phyloP scores from a whole-genome alignment of 2,329 filamentous ascomycete species.

The Botrytis paeoniae region DNA sequence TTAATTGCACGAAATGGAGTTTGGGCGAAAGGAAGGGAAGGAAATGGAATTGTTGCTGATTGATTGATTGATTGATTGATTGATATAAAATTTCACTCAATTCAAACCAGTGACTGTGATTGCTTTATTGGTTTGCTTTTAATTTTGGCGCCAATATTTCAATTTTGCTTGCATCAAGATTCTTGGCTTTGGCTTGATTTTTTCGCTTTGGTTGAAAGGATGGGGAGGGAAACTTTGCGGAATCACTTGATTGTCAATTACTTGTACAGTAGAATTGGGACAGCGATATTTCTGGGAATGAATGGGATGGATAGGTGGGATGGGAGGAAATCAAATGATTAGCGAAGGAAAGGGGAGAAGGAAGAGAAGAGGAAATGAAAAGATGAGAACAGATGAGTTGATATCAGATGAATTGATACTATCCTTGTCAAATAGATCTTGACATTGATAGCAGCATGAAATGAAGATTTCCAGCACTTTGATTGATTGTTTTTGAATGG shows the following conservation, averaged over 20 bases:
- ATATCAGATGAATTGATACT: neutral
- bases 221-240: conserved; percentile 1
- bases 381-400: conserved; percentile 10
- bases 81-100: neutral
- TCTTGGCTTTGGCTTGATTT: conserved; percentile 4
- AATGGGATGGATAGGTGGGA: neutral
- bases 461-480: neutral
- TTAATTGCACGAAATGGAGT: conserved; percentile 15
- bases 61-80: conserved; percentile 14
- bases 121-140: conserved; percentile 5
- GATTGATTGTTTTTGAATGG: neutral
- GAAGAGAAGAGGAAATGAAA: neutral
- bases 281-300: neutral
- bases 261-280: conserved; percentile 13
- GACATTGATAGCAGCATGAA: neutral
- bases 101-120: neutral
- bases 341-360: neutral
- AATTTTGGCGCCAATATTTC: neutral
- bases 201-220: conserved; percentile 1
- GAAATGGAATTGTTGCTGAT: neutral
- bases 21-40: conserved; percentile 11
- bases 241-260: conserved; percentile 2
- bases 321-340: neutral
- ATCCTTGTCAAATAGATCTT: neutral
- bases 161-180: conserved; percentile 1